Base-by-base conservation (phyloP, 495 filamentous ascomycete genomes). In the Xylaria bambusicola region DNA sequence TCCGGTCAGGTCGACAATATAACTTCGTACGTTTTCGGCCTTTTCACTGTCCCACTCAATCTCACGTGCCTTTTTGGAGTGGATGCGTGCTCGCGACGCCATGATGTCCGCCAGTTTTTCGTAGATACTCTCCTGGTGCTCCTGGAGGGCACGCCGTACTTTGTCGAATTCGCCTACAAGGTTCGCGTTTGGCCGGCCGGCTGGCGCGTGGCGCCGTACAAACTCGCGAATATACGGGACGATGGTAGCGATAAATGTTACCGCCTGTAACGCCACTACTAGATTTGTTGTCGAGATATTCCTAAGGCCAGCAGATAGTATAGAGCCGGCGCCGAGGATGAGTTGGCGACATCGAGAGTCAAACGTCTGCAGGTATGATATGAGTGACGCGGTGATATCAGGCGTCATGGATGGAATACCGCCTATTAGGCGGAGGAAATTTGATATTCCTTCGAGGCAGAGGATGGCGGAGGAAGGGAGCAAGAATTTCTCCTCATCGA, bases 281-380 rank as follows among this genome's bases (percentile, higher is more conserved):
- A 94, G 82, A 72, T 94, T 88, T 66, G 91, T 92, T 1, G 90
- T 91, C 6, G 88, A 92, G 60, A 94, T 94, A 61, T 90, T 91
- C 69, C 90, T 92, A 12, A 94, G 69, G 3, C 90, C 90, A 8
- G 89, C 90, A 51, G 81, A 88, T 44, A 82, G 76, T 6, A 87
- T 92, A 9, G 90, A 90, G 7, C 90, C 90, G 17, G 90, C 90
- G 27, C 90, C 90, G 23, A 93, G 83, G 60, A 94, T 91, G 49
- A 93, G 78, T 63, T 94, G 90, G 26, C 81, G 86, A 21, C 87
- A 88, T 6, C 90, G 84, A 15, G 87, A 90, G 66, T 94, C 91
- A 80, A 93, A 93, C 3, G 90, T 74, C 60, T 87, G 85, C 47
- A 91, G 72, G 48, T 87, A 86, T 2, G 66, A 69, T 2, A 72